phyloP scores from a whole-genome alignment of 164 flowering plant genomes.

The Annona squamosa region DNA sequence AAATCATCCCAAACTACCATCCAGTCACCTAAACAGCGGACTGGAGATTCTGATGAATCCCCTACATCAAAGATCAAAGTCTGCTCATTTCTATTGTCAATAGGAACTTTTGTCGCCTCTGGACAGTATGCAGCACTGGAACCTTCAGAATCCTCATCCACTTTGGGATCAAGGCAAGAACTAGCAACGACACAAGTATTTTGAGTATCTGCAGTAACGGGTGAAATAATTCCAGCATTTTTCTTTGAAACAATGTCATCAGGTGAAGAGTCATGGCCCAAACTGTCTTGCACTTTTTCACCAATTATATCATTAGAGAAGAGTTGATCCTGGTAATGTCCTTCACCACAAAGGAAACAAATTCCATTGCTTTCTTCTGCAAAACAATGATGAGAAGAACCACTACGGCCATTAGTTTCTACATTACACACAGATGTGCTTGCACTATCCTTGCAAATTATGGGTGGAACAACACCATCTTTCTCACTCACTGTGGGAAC shows the following conservation, averaged over 20 bases:
- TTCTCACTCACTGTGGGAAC: slow-evolving; percentile 30
- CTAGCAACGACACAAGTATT: slow-evolving; percentile 18
- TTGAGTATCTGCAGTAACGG: slow-evolving; percentile 13
- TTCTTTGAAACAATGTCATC: slow-evolving; percentile 8
- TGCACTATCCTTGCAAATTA: slow-evolving; percentile 22
- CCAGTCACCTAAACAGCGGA: slow-evolving; percentile 47
- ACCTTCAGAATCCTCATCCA: slow-evolving; percentile 15
- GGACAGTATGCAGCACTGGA: slow-evolving; percentile 9
- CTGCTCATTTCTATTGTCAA: slow-evolving; percentile 13
- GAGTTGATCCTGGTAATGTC: slow-evolving; percentile 18
- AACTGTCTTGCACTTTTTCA: slow-evolving; percentile 2
- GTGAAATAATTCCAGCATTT: slow-evolving; percentile 7
- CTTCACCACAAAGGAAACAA: slow-evolving; percentile 9
- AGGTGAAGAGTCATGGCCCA: slow-evolving; percentile 4
- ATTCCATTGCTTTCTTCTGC: slow-evolving; percentile 28
- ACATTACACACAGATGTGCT: slow-evolving; percentile 25
- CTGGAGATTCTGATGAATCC: slow-evolving; percentile 9
- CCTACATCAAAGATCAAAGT: slow-evolving; percentile 13
- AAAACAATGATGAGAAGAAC: slow-evolving; percentile 28
- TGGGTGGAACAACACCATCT: slow-evolving; percentile 27
- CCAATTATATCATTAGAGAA: slow-evolving; percentile 15
- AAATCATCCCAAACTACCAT: slow-evolving; percentile 56
- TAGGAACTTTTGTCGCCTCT: slow-evolving; percentile 13
- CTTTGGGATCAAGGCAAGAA: slow-evolving; percentile 12
- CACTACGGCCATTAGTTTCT: slow-evolving; percentile 25